These are phyloP conservation scores for Ichthyophthirius multifiliis DNA, from an alignment of 169 alveolate genomes.

Conservation along the genomic window DNA sequence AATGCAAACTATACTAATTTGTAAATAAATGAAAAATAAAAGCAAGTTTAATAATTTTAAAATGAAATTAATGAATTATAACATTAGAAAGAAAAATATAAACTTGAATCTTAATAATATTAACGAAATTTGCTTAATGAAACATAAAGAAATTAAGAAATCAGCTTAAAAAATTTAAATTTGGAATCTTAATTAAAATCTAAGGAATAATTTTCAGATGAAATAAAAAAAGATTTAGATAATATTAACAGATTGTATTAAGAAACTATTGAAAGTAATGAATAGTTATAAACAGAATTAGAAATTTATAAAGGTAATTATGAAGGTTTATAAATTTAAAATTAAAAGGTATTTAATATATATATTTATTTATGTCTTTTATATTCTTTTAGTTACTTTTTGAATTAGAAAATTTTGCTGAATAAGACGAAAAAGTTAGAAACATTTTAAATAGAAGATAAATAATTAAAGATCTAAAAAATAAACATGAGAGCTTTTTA, in stretches of 20 bases:
- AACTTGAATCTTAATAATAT: slow-evolving; percentile 7
- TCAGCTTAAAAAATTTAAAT: background rate
- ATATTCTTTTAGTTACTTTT: background rate
- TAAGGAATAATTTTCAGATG: background rate
- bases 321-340: background rate
- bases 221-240: background rate
- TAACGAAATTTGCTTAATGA: slow-evolving; percentile 22
- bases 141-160: background rate
- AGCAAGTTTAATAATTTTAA: slow-evolving; percentile 4
- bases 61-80: slow-evolving; percentile 28
- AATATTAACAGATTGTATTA: background rate
- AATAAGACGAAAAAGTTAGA: slow-evolving; percentile 19
- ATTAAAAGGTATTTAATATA: background rate
- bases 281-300: background rate
- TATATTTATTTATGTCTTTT: background rate
- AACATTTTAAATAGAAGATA: slow-evolving; percentile 8
- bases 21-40: slow-evolving; percentile 15
- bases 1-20: slow-evolving; percentile 16
- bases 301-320: background rate
- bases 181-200: slow-evolving; percentile 4
- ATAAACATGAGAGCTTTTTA: background rate
- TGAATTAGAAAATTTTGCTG: slow-evolving; percentile 6
- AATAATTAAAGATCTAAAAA: background rate
- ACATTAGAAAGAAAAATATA: slow-evolving; percentile 16
- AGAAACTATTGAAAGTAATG: background rate